Conservation (phyloP, 768 basidiomycete genomes). For the Strobilomyces echinocephalus region DNA sequence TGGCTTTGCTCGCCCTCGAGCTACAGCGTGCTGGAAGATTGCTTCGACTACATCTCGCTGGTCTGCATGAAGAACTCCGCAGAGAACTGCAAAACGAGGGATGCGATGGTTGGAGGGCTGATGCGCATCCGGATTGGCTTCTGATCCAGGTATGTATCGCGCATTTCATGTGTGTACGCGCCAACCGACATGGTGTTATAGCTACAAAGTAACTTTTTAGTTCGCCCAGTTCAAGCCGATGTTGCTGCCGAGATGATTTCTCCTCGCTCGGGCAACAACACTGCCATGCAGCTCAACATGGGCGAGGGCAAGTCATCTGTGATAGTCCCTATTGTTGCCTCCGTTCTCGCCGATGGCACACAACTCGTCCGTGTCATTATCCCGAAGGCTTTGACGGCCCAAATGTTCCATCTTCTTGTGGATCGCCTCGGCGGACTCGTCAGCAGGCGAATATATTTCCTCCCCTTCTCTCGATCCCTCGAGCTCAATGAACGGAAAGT, state of each 20-base stretch:
- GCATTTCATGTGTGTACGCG: background rate
- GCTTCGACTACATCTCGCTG: too few species aligned
- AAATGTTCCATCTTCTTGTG: constrained; percentile 47
- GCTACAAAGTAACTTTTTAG: constrained; percentile 43
- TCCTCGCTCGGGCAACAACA: constrained; percentile 34
- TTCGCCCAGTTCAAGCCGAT: constrained; percentile 42
- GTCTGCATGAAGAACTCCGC: constrained; percentile 27
- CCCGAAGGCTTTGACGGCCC: constrained; percentile 34
- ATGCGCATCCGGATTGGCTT: constrained; percentile 38
- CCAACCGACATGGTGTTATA: constrained; percentile 9
- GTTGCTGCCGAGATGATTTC: constrained; percentile 46
- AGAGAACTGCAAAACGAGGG: constrained; percentile 26
- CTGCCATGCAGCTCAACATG: constrained; percentile 20
- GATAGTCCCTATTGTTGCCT: constrained; percentile 41
- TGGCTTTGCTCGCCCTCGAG: constrained; percentile 29
- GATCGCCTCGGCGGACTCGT: constrained; percentile 40
- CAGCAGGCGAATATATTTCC: constrained; percentile 43
- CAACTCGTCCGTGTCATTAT: constrained; percentile 28
- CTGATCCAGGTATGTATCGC: constrained; percentile 39
- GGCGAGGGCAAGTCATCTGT: constrained; percentile 13
- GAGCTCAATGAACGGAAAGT: constrained; percentile 16
- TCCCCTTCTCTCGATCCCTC: constrained; percentile 47
- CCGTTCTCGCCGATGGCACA: constrained; percentile 39
- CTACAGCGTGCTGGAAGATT: constrained; percentile 32
- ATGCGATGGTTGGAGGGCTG: constrained; percentile 13